Conservation (phyloP, 768 basidiomycete species). For the Pleurotus giganteus region DNA sequence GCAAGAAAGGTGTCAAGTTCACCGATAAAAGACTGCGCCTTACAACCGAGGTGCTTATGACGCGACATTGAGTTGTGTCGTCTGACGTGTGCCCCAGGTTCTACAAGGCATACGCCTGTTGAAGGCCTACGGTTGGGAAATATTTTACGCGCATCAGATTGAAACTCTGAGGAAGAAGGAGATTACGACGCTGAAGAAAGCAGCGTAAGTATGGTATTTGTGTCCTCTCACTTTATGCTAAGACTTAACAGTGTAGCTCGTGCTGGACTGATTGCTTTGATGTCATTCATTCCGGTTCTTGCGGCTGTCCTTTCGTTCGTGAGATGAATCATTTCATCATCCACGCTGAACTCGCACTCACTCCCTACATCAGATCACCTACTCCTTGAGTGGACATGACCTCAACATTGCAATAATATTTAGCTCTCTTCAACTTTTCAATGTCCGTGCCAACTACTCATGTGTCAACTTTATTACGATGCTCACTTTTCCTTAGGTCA, state of each 20-base stretch:
- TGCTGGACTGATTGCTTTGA: constrained; percentile 19
- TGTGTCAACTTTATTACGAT: not conserved
- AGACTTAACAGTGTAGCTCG: constrained; percentile 18
- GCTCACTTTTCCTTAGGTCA: constrained; percentile 35
- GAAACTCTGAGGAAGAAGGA: constrained; percentile 16
- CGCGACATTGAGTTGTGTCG: not conserved
- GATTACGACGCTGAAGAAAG: constrained; percentile 16
- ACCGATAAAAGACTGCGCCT: constrained; percentile 54
- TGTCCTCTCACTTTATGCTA: not conserved
- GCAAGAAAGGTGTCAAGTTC: constrained; percentile 44
- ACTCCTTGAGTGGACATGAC: constrained; percentile 52
- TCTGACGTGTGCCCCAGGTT: constrained; percentile 24
- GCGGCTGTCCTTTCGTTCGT: constrained; percentile 41
- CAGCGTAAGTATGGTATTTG: constrained; percentile 15
- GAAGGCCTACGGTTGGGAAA: constrained; percentile 45
- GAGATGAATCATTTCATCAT: constrained; percentile 23
- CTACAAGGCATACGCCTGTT: constrained; percentile 46
- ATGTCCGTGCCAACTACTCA: constrained; percentile 30
- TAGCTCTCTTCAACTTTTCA: constrained; percentile 56
- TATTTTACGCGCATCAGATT: constrained; percentile 25
- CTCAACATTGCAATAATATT: constrained; percentile 57
- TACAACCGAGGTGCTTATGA: constrained; percentile 39
- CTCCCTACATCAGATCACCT: constrained; percentile 48
- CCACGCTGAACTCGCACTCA: constrained; percentile 8
- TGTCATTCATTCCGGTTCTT: constrained; percentile 36